These are phyloP conservation scores for Chara braunii DNA, from an alignment of 139 green algal genomes.

Conservation along the genomic window DNA sequence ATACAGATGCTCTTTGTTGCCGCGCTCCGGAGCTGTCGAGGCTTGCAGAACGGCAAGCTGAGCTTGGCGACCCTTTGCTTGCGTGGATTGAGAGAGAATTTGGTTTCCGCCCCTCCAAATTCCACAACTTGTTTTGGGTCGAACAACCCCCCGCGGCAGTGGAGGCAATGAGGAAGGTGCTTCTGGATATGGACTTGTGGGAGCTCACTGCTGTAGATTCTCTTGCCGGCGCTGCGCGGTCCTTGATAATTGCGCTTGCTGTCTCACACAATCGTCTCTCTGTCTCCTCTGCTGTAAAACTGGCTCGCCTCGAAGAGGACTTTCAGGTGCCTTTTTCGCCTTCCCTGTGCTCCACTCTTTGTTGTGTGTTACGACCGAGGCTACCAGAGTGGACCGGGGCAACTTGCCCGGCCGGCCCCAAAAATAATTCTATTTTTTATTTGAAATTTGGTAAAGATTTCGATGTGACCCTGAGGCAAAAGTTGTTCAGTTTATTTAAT, in stretches of 20 bases:
- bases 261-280: slow-evolving; percentile 53
- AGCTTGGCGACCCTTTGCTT: slow-evolving; percentile 63
- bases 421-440: too few species aligned
- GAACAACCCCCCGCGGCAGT: slow-evolving; percentile 9
- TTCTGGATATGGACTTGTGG: slow-evolving; percentile 59
- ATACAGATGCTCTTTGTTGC: slow-evolving; percentile 70
- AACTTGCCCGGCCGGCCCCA: too few species aligned
- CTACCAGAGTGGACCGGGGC: too few species aligned
- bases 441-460: too few species aligned
- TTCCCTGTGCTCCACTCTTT: slow-evolving; percentile 1
- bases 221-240: slow-evolving; percentile 65
- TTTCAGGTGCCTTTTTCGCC: slow-evolving; percentile 27
- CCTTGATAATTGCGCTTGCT: slow-evolving; percentile 70
- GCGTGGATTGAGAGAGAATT: slow-evolving; percentile 48
- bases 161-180: background rate
- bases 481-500: too few species aligned
- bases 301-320: slow-evolving; percentile 32
- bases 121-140: background rate
- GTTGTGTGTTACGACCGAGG: too few species aligned
- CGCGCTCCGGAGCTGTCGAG: slow-evolving; percentile 28
- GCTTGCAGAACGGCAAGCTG: slow-evolving; percentile 34
- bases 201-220: slow-evolving; percentile 66
- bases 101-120: slow-evolving; percentile 27
- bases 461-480: too few species aligned
- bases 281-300: slow-evolving; percentile 50